A percentile compares a stretch with the other conserved stretches of the same genome.
These are phyloP conservation scores for Globisporangium spiculum DNA, from an alignment of 352 stramenopile genomes.

Conservation along the genomic window DNA sequence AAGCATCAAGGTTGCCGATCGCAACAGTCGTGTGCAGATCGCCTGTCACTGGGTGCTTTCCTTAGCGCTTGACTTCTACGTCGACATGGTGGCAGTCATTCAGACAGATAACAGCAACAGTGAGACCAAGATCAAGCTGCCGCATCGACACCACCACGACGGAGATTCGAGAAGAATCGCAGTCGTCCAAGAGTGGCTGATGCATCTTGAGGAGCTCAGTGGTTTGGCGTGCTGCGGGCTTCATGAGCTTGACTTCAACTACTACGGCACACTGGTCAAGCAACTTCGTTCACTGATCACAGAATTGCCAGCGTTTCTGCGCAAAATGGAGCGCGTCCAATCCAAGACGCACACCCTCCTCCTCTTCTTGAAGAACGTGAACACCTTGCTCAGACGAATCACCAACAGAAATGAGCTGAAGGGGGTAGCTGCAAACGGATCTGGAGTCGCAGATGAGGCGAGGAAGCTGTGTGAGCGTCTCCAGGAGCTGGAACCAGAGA, in stretches of 20 bases:
- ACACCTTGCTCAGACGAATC: slow-evolving; percentile 35
- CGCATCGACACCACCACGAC: not conserved
- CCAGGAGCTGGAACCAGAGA: slow-evolving; percentile 20
- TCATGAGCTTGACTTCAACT: slow-evolving; percentile 33
- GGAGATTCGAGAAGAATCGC: not conserved
- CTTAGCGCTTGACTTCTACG: slow-evolving; percentile 36
- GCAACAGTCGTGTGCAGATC: slow-evolving; percentile 29
- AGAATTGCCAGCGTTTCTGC: slow-evolving; percentile 36
- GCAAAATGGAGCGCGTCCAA: slow-evolving; percentile 37
- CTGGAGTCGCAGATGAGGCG: slow-evolving; percentile 31
- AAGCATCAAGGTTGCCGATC: slow-evolving; percentile 28
- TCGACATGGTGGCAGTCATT: slow-evolving; percentile 25
- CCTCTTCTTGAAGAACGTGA: slow-evolving; percentile 45
- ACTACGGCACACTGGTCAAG: slow-evolving; percentile 30
- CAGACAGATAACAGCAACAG: slow-evolving; percentile 7
- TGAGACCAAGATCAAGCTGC: not conserved
- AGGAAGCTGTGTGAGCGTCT: slow-evolving; percentile 28
- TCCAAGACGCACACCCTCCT: slow-evolving; percentile 27
- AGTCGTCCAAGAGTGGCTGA: slow-evolving; percentile 28
- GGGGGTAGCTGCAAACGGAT: slow-evolving; percentile 36
- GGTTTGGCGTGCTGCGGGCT: slow-evolving; percentile 38
- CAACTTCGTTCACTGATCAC: slow-evolving; percentile 30
- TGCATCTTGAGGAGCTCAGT: slow-evolving; percentile 39
- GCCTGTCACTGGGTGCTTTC: slow-evolving; percentile 35
- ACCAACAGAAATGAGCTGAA: slow-evolving; percentile 46